Percentiles rank a stretch among this genome's conserved stretches.
Evolutionary conservation across 345 rosid genomes (phyloP).

Genomic region (Cochlearia excelsa): DNA sequence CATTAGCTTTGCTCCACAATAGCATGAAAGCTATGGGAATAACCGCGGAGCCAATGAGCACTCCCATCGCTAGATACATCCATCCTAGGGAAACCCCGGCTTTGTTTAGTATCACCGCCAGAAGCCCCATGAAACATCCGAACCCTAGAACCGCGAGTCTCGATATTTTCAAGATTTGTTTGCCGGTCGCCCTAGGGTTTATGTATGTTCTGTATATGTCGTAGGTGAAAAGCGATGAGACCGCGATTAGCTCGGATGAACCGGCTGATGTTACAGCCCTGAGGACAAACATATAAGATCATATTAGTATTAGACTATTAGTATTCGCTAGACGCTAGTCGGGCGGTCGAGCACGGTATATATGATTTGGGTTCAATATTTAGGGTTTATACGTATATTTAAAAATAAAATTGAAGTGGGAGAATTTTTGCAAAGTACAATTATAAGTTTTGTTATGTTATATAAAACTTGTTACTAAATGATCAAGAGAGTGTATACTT

Average conservation of each 20-base stretch:
- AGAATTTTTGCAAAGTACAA: too few species aligned
- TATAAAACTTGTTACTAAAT: neutral
- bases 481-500: constrained; percentile 33
- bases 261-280: constrained; percentile 99
- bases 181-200: constrained; percentile 74
- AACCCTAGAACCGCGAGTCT: constrained; percentile 69
- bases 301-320: too few species aligned
- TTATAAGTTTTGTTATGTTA: too few species aligned
- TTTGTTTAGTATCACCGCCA: constrained; percentile 80
- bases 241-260: constrained; percentile 83
- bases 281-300: neutral
- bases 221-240: constrained; percentile 84
- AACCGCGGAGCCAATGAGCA: constrained; percentile 84
- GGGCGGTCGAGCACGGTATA: too few species aligned
- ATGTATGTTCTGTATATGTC: constrained; percentile 88
- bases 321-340: too few species aligned
- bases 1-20: constrained; percentile 87
- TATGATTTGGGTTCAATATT: too few species aligned
- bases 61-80: constrained; percentile 98
- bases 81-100: constrained; percentile 91
- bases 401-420: too few species aligned
- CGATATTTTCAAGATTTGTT: constrained; percentile 65
- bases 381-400: too few species aligned
- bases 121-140: constrained; percentile 92
- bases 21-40: constrained; percentile 91